Evolutionary conservation across 805 yeast species (phyloP), one percentile per base, ranked within the genome.

Genomic region (Teunomyces aglyptinius): DNA sequence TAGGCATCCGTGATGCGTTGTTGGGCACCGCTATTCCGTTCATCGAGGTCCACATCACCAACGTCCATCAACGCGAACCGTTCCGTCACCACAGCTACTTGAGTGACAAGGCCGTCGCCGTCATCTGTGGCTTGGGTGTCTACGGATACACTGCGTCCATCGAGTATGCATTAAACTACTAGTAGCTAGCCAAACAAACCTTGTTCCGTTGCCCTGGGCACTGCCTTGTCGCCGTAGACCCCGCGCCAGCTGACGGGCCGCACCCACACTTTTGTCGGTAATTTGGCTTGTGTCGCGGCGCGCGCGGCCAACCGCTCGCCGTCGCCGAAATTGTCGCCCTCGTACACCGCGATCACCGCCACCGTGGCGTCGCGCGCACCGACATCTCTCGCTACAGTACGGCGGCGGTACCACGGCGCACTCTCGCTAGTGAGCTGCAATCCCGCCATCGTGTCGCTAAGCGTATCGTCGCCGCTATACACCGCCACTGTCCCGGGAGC

Each of bases 311-410:
- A 63, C 7, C 59, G 50, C 36, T 70, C 70, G 6, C 95, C 94
- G 61, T 90, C 96, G 16, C 64, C 59, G 24, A 83, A 77, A 62
- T 92, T 92, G 63, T 91, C 97, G 28, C 98, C 97, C 61, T 91
- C 97, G 63, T 88, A 89, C 1, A 85, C 71, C 8, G 80, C 78
- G n/a, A 79, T 50, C 3, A 77, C 75, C n/a, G 58, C 62, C 16
- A 73, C 60, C 6, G 58, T 56, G 44, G 59, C 31, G 24, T 27
- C 19, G 33, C 13, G 13, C 16, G 38, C 15, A 22, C 48, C 38
- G 3, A 15, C 27, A 7, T 45, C 40, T 12, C 39, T 38, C 13
- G 44, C 44, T 5, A 45, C 49, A 6, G 49, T n/a, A 4, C 6
- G 45, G 43, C 1, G 48, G 43, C n/a, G 53, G 46, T n/a, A 59